A percentile compares a stretch with the other conserved stretches of the same genome.
These are phyloP conservation scores for Saturnispora kantuleensis DNA, from an alignment of 805 yeast species.

Conservation along the genomic window DNA sequence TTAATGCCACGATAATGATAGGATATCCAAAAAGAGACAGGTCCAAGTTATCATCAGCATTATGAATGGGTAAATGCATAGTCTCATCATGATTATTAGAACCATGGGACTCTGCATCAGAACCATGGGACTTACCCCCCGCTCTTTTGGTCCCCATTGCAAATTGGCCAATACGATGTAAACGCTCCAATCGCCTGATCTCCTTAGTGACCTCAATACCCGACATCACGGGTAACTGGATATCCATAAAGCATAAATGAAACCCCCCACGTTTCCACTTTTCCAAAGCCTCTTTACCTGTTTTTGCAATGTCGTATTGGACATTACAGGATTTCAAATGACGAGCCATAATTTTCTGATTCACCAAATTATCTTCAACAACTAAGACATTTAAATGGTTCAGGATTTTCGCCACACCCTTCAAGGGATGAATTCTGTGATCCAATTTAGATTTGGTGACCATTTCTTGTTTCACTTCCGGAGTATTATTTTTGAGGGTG, in stretches of 20 bases:
- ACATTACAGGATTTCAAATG: slow-evolving; percentile 80
- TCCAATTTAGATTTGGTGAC: slow-evolving; percentile 5
- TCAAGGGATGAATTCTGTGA: slow-evolving; percentile 7
- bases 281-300: slow-evolving; percentile 91
- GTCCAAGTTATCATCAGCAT: slow-evolving; percentile 45
- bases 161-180: slow-evolving; percentile 66
- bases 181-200: slow-evolving; percentile 72
- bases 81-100: not conserved
- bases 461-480: not conserved
- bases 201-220: slow-evolving; percentile 94
- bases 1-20: slow-evolving; percentile 93
- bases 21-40: slow-evolving; percentile 70
- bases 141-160: slow-evolving; percentile 16
- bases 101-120: not conserved
- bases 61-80: not conserved
- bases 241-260: slow-evolving; percentile 93
- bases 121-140: too few relatives aligned
- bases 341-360: slow-evolving; percentile 83
- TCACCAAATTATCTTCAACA: slow-evolving; percentile 93
- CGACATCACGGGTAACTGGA: slow-evolving; percentile 90
- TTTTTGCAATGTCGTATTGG: slow-evolving; percentile 76
- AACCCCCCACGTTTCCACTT: slow-evolving; percentile 93
- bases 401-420: slow-evolving; percentile 45
- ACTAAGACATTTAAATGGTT: slow-evolving; percentile 86
- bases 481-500: not conserved